Base-by-base conservation (phyloP, 345 rosid species). In the Euclidium syriacum region DNA sequence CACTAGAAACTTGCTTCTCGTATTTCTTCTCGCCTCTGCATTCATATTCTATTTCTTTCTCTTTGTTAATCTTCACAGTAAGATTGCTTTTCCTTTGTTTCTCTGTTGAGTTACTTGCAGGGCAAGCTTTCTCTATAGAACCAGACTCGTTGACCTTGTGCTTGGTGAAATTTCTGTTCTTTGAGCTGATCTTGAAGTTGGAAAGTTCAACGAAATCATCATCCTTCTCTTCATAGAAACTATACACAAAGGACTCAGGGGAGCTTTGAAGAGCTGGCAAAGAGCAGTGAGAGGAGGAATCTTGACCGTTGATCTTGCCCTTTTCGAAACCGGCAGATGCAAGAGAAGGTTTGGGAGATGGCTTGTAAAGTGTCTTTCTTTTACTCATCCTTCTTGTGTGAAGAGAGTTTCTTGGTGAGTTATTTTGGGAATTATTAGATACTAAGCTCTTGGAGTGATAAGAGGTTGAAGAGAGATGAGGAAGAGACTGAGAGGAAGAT, bases 291-390 rank as follows among this genome's bases (percentile, higher is more conserved):
- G 80, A 67, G 22, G 78, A 75, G 22, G 78, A 75, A 40, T 74
- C 71, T 19, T 66, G 61, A 39, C 20, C 60, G 3, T 57, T 52
- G 54, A 58, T 51, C 55, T 50, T 64, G 43, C 12, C 58, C 29
- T 57, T 60, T 50, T 53, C 51, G 20, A 30, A 39, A 50, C 49
- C 7, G 30, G 70, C 14, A 33, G 40, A 14, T 27, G 27, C 58
- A 30, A 75, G 49, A 22, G 70, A 58, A 42, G 78, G 70, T 58
- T 83, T 79, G 64, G 79, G 68, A 3, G 68, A 79, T 58, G 90
- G 80, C 74, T 64, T 72, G 77, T 81, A 73, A 68, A 71, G 65
- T 29, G 82, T 78, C 76, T 62, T 86, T 33, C 81, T 77, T 42
- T 62, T 53, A 64, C 68, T 34, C 64, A 68, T 34, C 52, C 55